Conservation (phyloP, 2,329 filamentous ascomycete species). For the Ophiostoma sp. region DNA sequence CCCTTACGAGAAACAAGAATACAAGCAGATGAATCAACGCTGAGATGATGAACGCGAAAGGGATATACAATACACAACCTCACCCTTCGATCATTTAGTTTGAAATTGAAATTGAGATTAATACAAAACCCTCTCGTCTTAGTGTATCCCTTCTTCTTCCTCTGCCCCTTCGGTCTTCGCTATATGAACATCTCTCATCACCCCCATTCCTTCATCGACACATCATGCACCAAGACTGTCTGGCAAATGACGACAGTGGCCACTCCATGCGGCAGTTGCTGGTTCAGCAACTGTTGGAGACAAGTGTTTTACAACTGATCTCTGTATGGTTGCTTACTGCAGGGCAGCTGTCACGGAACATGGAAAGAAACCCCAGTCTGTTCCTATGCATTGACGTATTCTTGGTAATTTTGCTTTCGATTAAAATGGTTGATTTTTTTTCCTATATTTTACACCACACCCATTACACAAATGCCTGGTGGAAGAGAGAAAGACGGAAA, state of each 20-base stretch:
- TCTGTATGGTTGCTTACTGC: constrained; percentile 9
- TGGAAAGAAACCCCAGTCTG: not conserved
- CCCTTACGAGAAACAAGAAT: too few relatives aligned
- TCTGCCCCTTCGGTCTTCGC: not conserved
- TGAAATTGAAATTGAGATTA: constrained; percentile 3
- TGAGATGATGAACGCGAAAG: too few relatives aligned
- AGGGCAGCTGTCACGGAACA: not conserved
- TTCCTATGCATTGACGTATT: not conserved
- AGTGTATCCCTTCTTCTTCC: not conserved
- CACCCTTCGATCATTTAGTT: too few relatives aligned
- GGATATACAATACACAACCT: too few relatives aligned
- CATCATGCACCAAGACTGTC: not conserved
- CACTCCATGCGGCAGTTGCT: not conserved
- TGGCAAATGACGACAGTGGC: not conserved
- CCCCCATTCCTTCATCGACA: not conserved
- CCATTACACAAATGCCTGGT: constrained; percentile 16
- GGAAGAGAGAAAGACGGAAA: not conserved
- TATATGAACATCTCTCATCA: not conserved
- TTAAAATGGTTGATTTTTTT: constrained; percentile 17
- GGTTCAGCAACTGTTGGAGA: constrained; percentile 4
- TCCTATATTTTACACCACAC: constrained; percentile 22
- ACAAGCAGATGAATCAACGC: too few relatives aligned
- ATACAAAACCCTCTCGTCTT: not conserved
- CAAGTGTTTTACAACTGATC: not conserved
- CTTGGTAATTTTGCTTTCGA: constrained; percentile 10